Base-by-base conservation (phyloP, 768 basidiomycete genomes). In the Russula sp. region DNA sequence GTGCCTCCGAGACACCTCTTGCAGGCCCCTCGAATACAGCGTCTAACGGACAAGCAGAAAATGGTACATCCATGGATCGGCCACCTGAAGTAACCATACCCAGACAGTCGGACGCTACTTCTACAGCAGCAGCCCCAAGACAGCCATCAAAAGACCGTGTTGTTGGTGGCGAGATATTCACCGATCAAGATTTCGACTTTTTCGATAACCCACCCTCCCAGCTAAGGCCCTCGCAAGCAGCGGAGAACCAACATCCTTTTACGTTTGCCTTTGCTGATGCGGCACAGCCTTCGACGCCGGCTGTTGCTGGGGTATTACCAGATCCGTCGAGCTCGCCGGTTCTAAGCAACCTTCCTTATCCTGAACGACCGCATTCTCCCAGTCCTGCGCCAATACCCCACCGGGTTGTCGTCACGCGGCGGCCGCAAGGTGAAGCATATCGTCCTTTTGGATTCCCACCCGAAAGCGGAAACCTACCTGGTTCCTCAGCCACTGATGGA, bases 171-270 rank as follows among this genome's bases (percentile, higher is more conserved):
- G 58, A 62, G 10, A 61, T 68, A 58, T 63, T 66, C 54, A 69
- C 68, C n/a, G 68, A 69, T 40, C 56, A 59, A 31, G 68, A 68
- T 55, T 68, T 69, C 35, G 66, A 65, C 45, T 67, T 65, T 54
- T 69, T 69, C 61, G 67, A 68, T 40, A 60, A 65, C 34, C 64
- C 64, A 27, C 55, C 61, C 35, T 49, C 67, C 6, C 57, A 54
- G 37, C 35, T 55, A 7, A 52, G 52, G 50, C 39, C 64, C 13
- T 55, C 55, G 4, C 51, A 48, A 14, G 49, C 60, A 42, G 42
- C 8, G n/a, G 66, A 65, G 50, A 65, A 54, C 31, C 68, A 61
- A 22, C 66, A 57, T 13, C 66, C 68, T 8, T 68, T 67, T 60
- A 49, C 55, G 18, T 67, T 67, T 45, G 57, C 62, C 31, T 68